Conservation (phyloP, 2,329 filamentous ascomycete genomes). For the Coleophoma crateriformis region DNA sequence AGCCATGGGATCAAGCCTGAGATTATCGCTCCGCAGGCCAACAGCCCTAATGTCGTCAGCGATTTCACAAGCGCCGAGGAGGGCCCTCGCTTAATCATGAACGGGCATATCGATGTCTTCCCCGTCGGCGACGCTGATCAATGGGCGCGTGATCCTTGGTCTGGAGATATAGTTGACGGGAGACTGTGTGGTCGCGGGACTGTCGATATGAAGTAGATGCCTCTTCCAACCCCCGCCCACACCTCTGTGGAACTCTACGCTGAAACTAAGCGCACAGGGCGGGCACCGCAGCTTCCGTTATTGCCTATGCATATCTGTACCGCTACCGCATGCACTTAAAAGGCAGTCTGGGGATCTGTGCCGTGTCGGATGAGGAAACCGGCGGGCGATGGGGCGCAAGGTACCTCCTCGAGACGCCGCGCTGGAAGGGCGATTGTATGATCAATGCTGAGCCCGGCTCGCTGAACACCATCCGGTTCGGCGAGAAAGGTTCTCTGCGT, state of each 20-base stretch:
- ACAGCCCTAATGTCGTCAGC: conserved; percentile 29
- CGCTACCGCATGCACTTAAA: conserved; percentile 13
- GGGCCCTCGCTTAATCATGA: conserved; percentile 30
- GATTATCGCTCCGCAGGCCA: conserved; percentile 23
- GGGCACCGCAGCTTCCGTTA: conserved; percentile 31
- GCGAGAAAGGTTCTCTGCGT: conserved; percentile 36
- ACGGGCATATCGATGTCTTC: conserved; percentile 37
- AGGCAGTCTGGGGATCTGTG: conserved; percentile 23
- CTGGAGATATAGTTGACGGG: conserved; percentile 27
- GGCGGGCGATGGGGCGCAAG: conserved; percentile 31
- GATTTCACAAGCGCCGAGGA: conserved; percentile 18
- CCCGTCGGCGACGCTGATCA: conserved; percentile 27
- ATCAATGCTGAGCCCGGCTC: conserved; percentile 33
- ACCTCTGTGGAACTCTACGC: no score
- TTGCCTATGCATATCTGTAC: conserved; percentile 30
- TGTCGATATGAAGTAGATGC: conserved; percentile 33
- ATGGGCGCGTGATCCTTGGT: conserved; percentile 32
- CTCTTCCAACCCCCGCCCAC: no score
- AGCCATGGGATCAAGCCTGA: conserved; percentile 15
- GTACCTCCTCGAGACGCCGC: conserved; percentile 25
- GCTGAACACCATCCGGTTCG: conserved; percentile 31
- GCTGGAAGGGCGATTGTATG: conserved; percentile 32
- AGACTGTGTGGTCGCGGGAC: conserved; percentile 31
- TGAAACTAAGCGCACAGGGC: conserved; percentile 10
- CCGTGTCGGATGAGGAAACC: conserved; percentile 34